Base-by-base conservation (phyloP, 306 rosid species). In the Lablab purpureus region DNA sequence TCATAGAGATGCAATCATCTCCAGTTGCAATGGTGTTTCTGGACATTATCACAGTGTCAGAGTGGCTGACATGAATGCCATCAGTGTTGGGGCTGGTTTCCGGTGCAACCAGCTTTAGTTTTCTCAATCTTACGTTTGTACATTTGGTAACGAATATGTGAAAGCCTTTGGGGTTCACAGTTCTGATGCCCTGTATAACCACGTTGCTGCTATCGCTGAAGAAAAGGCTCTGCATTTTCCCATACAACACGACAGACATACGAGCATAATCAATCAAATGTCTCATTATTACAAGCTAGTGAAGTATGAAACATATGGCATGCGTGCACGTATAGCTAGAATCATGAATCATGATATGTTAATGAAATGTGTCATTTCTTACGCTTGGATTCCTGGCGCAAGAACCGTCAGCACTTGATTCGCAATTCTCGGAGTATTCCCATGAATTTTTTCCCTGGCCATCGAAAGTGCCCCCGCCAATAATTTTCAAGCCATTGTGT, bases 401-500 rank as follows among this genome's bases (percentile, higher is more conserved):
- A 7, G 6, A 0, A 10, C 0, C 0, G 0, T 6, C 4, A 0
- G 46, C 13, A 79, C 21, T 5, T 5, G 63, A 2, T 2, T 73
- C 79, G 19, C 97, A 88, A n/a, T 79, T 13, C 69, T 76, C 76
- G 3, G 83, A 50, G 84, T 62, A 25, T 63, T 71, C 2, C 99
- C 98, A 95, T 30, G 86, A 70, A 0, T 37, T 0, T 37, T 56
- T 41, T 25, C 97, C 99, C 77, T 85, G 97, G 2, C 94, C 99
- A 80, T 95, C 87, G 19, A 95, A 85, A 14, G 76, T 80, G 30
- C 99, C 98, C 0, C 81, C 74, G n/a, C 98, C 99, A 23, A 86
- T 30, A 19, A 95, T 21, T 17, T 87, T 78, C 45, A 95, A 12
- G 25, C 95, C 94, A 46, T 69, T 7, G 41, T 87, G 46, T 6